Conservation (phyloP, 768 basidiomycete species). For the Mycena metata region DNA sequence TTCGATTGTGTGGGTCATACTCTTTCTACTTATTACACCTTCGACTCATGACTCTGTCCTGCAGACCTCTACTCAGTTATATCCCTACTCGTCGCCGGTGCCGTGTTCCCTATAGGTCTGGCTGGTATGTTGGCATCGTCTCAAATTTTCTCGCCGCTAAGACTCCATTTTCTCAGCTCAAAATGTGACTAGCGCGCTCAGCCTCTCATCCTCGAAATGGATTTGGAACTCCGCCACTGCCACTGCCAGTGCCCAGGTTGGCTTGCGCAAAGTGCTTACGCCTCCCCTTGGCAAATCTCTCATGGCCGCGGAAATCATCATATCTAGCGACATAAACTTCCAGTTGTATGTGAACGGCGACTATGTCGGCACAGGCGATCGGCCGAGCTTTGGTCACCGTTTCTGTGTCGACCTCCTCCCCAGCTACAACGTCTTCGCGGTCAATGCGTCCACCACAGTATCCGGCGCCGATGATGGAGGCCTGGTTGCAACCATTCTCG, state of each 20-base stretch:
- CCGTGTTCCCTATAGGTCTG: too few relatives aligned
- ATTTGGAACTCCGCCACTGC: neutral
- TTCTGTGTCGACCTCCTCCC: neutral
- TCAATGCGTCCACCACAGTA: neutral
- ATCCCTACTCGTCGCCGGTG: too few relatives aligned
- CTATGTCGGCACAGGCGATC: slow-evolving; percentile 3
- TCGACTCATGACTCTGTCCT: too few relatives aligned
- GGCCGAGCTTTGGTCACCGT: neutral
- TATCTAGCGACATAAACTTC: neutral
- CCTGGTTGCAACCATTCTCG: slow-evolving; percentile 10
- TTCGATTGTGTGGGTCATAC: too few relatives aligned
- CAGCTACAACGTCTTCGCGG: slow-evolving; percentile 2
- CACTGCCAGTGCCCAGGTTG: neutral
- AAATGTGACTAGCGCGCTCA: neutral
- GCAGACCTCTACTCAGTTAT: too few relatives aligned
- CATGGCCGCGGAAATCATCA: slow-evolving; percentile 13
- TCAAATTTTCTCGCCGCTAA: too few relatives aligned
- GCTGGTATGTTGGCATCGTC: too few relatives aligned
- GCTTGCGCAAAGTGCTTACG: slow-evolving; percentile 7
- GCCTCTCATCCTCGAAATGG: neutral
- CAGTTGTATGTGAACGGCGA: slow-evolving; percentile 14
- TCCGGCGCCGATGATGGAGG: neutral
- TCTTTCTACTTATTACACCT: too few relatives aligned
- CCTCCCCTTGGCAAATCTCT: slow-evolving; percentile 7
- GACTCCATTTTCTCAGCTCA: too few relatives aligned